Base-by-base conservation (phyloP, 2,329 filamentous ascomycete genomes). In the Colletotrichum costaricense region DNA sequence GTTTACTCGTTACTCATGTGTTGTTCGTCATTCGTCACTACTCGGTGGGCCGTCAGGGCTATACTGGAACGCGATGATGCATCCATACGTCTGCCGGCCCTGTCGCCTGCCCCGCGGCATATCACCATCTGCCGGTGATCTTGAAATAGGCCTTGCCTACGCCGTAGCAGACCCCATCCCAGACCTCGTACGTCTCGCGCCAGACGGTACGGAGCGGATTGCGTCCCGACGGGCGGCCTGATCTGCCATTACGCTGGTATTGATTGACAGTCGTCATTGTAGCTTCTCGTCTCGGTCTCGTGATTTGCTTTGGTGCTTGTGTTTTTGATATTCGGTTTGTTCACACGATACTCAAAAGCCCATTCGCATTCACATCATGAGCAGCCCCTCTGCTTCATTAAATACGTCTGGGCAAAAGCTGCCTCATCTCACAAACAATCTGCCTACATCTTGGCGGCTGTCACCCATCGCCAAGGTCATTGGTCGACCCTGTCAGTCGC, bases 211-310 rank as follows among this genome's bases (percentile, higher is more conserved):
- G 59, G 57, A 75, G 33, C 28, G 72, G 72, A 14, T 69, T 74
- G 63, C 63, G 82, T 30, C 88, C 88, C 19, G 86, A 82, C 74
- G 82, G 82, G 38, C 80, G 90, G 16, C 80, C 85, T 12, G 85
- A 90, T 75, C 82, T 87, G 2, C 89, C 89, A 0, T 89, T 87
- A 84, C 87, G 88, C 72, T 89, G 91, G 8, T 87, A 91, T 73
- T 92, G 91, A 67, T 88, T 92, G 77, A 89, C 88, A 77, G 92
- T 92, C 89, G 88, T 92, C 60, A 71, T 73, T 28, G 14, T 62
- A 6, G 9, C 33, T 46, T 56, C 42, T 49, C 42, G 42, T 22
- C 16, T 49, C 42, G 42, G 14, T n/a, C 16, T 69, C 22, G 57
- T 63, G 63, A 35, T 57, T 63, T 14, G n/a, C 14, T 60, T 62